These are phyloP conservation scores for Sporormia fimetaria DNA, from an alignment of 495 filamentous ascomycete genomes.

Conservation along the genomic window DNA sequence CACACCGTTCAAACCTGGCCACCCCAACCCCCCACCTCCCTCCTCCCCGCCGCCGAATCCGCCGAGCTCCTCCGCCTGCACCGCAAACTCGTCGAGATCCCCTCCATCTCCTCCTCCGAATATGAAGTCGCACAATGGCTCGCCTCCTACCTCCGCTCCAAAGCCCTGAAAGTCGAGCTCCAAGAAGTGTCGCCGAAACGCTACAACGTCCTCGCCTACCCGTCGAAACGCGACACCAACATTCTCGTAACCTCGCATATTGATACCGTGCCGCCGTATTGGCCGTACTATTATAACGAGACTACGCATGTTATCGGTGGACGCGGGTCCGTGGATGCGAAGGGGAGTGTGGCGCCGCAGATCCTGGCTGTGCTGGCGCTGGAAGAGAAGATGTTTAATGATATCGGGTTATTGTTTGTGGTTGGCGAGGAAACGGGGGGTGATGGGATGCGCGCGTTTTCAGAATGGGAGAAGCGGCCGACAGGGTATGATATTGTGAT, in stretches of 20 bases:
- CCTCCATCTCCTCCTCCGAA: conserved; percentile 69
- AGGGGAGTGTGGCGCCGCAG: conserved; percentile 67
- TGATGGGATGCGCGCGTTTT: conserved; percentile 60
- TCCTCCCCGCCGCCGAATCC: conserved; percentile 12
- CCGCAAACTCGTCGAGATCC: conserved; percentile 58
- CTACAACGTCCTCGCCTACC: conserved; percentile 74
- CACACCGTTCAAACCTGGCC: not conserved
- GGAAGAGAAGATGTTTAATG: conserved; percentile 16
- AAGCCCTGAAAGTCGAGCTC: conserved; percentile 53
- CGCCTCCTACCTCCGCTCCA: conserved; percentile 46
- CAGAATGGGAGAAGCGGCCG: conserved; percentile 42
- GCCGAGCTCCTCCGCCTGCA: conserved; percentile 62
- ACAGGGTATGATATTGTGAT: conserved; percentile 55
- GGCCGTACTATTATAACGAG: conserved; percentile 43
- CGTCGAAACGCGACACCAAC: conserved; percentile 43
- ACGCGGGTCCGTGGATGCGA: conserved; percentile 81
- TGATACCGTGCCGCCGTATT: conserved; percentile 59
- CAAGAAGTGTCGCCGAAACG: conserved; percentile 42
- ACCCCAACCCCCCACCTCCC: not conserved
- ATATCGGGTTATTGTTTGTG: conserved; percentile 70
- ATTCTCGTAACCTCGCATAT: conserved; percentile 67
- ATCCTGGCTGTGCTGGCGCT: conserved; percentile 60
- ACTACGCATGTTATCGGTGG: conserved; percentile 44
- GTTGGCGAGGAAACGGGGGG: conserved; percentile 77
- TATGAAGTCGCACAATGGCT: conserved; percentile 57